Conservation (phyloP, 2,329 filamentous ascomycete species). For the Xylaria sp. region DNA sequence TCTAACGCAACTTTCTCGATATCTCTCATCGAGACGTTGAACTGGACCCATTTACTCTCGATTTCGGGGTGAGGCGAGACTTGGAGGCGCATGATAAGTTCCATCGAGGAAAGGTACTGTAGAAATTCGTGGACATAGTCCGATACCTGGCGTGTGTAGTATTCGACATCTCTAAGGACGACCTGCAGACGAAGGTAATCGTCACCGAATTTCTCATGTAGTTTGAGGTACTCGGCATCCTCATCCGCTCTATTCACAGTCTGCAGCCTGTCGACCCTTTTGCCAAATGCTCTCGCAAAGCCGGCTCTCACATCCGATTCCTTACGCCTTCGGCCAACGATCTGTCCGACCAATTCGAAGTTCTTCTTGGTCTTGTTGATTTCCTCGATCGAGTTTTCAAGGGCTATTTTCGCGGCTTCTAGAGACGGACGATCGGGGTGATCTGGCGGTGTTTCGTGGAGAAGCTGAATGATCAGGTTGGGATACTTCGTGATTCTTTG, state of each 20-base stretch:
- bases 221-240: conserved; percentile 72
- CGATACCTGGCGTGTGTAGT: conserved; percentile 76
- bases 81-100: conserved; percentile 69
- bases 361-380: conserved; percentile 97
- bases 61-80: conserved; percentile 74
- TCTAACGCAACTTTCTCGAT: conserved; percentile 77
- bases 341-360: conserved; percentile 84
- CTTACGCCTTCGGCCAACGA: conserved; percentile 78
- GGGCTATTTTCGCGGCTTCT: conserved; percentile 42
- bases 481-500: conserved; percentile 94
- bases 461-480: conserved; percentile 72
- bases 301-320: conserved; percentile 83
- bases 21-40: conserved; percentile 81
- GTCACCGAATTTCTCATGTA: conserved; percentile 83
- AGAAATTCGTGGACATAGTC: conserved; percentile 77
- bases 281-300: conserved; percentile 82
- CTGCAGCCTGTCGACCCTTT: conserved; percentile 79
- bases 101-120: conserved; percentile 74
- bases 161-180: conserved; percentile 88
- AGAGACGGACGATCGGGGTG: conserved; percentile 77
- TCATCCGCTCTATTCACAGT: conserved; percentile 60
- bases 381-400: conserved; percentile 67
- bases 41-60: conserved; percentile 90
- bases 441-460: conserved; percentile 71
- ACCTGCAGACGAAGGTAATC: conserved; percentile 91